Evolutionary conservation across 2,329 filamentous ascomycete species (phyloP), one percentile per base, ranked within the genome.

Genomic region (Talaromyces sp.): DNA sequence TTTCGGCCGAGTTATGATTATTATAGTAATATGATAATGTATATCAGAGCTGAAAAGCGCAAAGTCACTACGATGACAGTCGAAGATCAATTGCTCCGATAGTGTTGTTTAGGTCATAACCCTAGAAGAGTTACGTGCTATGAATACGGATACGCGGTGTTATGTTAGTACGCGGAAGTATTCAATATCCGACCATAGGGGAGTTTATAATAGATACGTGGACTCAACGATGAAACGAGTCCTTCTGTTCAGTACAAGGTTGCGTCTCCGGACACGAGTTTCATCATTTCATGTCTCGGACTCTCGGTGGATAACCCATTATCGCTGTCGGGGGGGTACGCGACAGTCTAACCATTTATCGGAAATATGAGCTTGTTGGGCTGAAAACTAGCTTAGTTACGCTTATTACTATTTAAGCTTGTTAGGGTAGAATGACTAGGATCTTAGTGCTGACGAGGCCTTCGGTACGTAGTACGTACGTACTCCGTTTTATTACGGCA

Each of bases 271-370:
- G 2, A 50, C 22, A 50, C 24, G 47, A 50, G 22, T 27, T 50
- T 50, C 47, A 50, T n/a, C 49, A 19, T 54, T 54, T 7, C 50
- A 35, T 35, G 50, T 52, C 50, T 54, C 50, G 50, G 50, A 52
- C 27, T 10, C 10, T 54, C 52, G 33, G 52, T 22, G 52, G 11
- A 56, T 37, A 39, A 22, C 13, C 33, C 24, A 33, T 16, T 31
- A 31, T 31, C 14, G 47, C 22, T 49, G 4, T 49, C 27, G 22
- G 47, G 22, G 14, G 33, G n/a, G 22, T 50, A 10, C 27, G 33
- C 47, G 47, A 47, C 27, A 50, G 47, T 50, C 24, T 16, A 50
- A 50, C 22, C 49, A n/a, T 33, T 52, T 31, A 19, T 37, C 50
- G 50, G 50, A 22, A 56, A 37, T 37, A 35, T 33, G 19, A 37